These are phyloP conservation scores for Biscogniauxia marginata DNA, from an alignment of 2,329 filamentous ascomycete species.

Conservation along the genomic window DNA sequence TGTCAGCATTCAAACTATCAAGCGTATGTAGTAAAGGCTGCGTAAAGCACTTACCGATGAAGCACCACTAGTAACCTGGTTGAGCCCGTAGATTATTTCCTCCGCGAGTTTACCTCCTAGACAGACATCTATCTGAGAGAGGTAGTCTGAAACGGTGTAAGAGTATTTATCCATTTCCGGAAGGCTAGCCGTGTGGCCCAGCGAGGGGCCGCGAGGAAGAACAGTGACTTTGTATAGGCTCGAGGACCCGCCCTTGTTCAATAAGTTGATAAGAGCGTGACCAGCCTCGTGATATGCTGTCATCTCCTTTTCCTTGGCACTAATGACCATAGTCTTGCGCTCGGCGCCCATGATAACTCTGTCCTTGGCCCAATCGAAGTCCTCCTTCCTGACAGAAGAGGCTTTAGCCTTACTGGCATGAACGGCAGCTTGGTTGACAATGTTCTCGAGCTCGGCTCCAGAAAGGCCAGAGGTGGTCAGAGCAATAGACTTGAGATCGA, in stretches of 20 bases:
- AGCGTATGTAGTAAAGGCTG: background rate
- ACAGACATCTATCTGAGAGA: slow-evolving; percentile 74
- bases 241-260: slow-evolving; percentile 67
- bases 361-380: slow-evolving; percentile 98
- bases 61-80: slow-evolving; percentile 87
- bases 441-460: slow-evolving; percentile 92
- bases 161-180: slow-evolving; percentile 93
- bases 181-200: slow-evolving; percentile 85
- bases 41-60: slow-evolving; percentile 58
- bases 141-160: slow-evolving; percentile 78
- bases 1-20: slow-evolving; percentile 27
- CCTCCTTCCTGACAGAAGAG: slow-evolving; percentile 68
- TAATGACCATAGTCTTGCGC: slow-evolving; percentile 83
- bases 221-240: slow-evolving; percentile 97
- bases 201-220: slow-evolving; percentile 80
- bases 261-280: slow-evolving; percentile 86
- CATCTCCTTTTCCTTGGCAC: slow-evolving; percentile 89
- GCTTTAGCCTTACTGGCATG: slow-evolving; percentile 88
- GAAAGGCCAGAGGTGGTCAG: slow-evolving; percentile 89
- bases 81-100: slow-evolving; percentile 87
- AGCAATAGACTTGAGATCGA: slow-evolving; percentile 81
- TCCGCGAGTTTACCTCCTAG: slow-evolving; percentile 89
- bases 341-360: slow-evolving; percentile 97
- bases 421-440: slow-evolving; percentile 94
- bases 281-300: slow-evolving; percentile 97